A percentile compares a stretch with the other conserved stretches of the same genome.
Evolutionary conservation across 805 yeast species (phyloP).

Genomic region (Cyberlindnera nakhonratchasimensis): DNA sequence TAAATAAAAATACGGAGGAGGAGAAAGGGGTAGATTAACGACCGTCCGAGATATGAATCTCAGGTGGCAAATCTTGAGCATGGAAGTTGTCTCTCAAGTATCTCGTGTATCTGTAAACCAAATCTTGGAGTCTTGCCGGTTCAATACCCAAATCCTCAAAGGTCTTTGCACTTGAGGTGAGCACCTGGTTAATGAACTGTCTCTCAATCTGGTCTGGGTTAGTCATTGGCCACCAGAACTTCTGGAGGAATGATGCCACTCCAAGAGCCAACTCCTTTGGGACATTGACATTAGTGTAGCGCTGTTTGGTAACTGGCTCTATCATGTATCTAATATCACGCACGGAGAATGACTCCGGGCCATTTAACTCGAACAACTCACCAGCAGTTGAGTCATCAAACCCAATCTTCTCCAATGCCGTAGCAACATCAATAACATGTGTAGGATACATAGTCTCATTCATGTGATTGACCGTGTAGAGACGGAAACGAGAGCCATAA

Average conservation of each 20-base stretch:
- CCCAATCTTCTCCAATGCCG: constrained; percentile 73
- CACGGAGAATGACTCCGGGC: constrained; percentile 61
- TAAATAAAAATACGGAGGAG: no score
- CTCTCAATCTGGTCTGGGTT: constrained; percentile 76
- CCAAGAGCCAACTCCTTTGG: constrained; percentile 36
- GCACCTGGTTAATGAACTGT: constrained; percentile 60
- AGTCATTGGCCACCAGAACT: constrained; percentile 43
- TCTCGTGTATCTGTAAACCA: constrained; percentile 42
- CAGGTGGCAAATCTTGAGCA: constrained; percentile 42
- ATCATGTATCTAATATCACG: constrained; percentile 68
- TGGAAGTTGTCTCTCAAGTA: constrained; percentile 31
- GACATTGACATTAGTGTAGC: constrained; percentile 36
- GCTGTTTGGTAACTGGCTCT: constrained; percentile 51
- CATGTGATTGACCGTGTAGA: constrained; percentile 64
- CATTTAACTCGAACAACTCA: constrained; percentile 68
- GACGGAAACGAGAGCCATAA: constrained; percentile 50
- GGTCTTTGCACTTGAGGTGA: constrained; percentile 57
- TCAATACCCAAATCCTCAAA: constrained; percentile 71
- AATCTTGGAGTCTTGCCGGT: constrained; percentile 50
- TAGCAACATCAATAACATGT: constrained; percentile 75
- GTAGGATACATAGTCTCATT: constrained; percentile 64
- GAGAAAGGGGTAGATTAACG: background rate
- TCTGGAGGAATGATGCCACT: constrained; percentile 35
- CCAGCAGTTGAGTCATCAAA: constrained; percentile 80
- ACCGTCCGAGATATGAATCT: constrained; percentile 22